Conservation (phyloP, 345 rosid species). For the Populus pruinosa region DNA sequence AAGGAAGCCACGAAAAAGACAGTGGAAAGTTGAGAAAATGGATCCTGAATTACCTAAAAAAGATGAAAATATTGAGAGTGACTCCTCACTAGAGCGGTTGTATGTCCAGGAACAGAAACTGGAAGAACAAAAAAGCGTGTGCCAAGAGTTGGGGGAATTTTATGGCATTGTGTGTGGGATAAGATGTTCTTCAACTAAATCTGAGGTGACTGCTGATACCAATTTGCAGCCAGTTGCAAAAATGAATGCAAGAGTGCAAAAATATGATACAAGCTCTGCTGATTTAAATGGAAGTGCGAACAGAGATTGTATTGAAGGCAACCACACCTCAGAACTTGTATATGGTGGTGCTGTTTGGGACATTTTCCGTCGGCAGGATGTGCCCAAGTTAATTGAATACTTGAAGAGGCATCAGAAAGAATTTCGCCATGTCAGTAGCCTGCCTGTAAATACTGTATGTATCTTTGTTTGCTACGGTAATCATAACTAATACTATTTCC, state of each 20-base stretch:
- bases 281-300: neutral
- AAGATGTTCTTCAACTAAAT: neutral
- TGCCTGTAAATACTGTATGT: slow-evolving; percentile 44
- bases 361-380: slow-evolving; percentile 57
- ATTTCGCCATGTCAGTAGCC: slow-evolving; percentile 32
- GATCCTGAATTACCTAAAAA: slow-evolving; percentile 13
- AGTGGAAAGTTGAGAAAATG: slow-evolving; percentile 3
- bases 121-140: slow-evolving; percentile 15
- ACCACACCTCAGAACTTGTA: slow-evolving; percentile 4
- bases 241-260: neutral
- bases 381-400: slow-evolving; percentile 45
- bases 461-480: slow-evolving; percentile 10
- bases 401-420: slow-evolving; percentile 41
- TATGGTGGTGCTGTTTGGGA: slow-evolving; percentile 62
- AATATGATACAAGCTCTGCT: slow-evolving; percentile 4
- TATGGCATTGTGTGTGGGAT: neutral
- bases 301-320: slow-evolving; percentile 15
- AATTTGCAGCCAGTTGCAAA: neutral
- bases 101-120: slow-evolving; percentile 13
- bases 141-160: neutral
- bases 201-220: neutral
- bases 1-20: slow-evolving; percentile 16
- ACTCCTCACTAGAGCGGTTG: slow-evolving; percentile 8
- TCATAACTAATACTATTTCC: neutral
- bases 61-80: slow-evolving; percentile 4